phyloP scores from a whole-genome alignment of 345 rosid genomes.

The Rhizophora apiculata region DNA sequence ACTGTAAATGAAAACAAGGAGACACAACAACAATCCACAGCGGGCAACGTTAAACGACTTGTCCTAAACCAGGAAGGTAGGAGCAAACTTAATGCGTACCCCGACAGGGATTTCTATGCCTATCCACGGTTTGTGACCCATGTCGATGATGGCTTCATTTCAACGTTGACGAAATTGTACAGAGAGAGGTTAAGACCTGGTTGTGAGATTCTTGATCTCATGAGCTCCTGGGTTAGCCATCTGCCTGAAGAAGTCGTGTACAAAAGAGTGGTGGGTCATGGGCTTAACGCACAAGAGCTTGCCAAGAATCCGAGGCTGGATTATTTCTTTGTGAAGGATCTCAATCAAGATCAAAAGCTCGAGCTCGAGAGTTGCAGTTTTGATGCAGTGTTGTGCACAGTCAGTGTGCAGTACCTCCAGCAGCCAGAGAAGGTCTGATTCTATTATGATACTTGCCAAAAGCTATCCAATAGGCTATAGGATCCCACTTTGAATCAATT shows the following conservation, averaged over 20 bases:
- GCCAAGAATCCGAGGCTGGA: slow-evolving; percentile 65
- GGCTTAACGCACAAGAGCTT: slow-evolving; percentile 91
- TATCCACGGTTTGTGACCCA: slow-evolving; percentile 83
- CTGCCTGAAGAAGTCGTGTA: slow-evolving; percentile 57
- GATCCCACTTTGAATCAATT: no score
- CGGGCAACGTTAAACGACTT: slow-evolving; percentile 62
- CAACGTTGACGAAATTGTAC: slow-evolving; percentile 60
- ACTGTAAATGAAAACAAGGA: slow-evolving; percentile 32
- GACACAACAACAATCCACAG: slow-evolving; percentile 33
- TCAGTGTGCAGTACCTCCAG: slow-evolving; percentile 84
- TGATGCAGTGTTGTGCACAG: slow-evolving; percentile 74
- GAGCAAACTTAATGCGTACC: slow-evolving; percentile 49
- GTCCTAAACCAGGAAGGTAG: slow-evolving; percentile 67
- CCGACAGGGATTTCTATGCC: slow-evolving; percentile 70
- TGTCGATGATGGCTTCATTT: slow-evolving; percentile 71
- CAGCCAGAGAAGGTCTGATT: slow-evolving; percentile 74
- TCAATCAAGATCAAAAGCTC: slow-evolving; percentile 58
- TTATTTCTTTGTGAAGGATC: slow-evolving; percentile 60
- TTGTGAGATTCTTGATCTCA: slow-evolving; percentile 70
- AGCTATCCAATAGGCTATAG: not conserved
- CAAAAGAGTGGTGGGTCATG: slow-evolving; percentile 84
- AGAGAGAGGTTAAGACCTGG: slow-evolving; percentile 56
- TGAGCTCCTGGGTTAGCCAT: slow-evolving; percentile 97
- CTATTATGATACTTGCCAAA: not conserved
- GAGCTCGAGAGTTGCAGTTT: slow-evolving; percentile 53